phyloP scores from a whole-genome alignment of 2,329 filamentous ascomycete species.

The Lizonia empirigonia region DNA sequence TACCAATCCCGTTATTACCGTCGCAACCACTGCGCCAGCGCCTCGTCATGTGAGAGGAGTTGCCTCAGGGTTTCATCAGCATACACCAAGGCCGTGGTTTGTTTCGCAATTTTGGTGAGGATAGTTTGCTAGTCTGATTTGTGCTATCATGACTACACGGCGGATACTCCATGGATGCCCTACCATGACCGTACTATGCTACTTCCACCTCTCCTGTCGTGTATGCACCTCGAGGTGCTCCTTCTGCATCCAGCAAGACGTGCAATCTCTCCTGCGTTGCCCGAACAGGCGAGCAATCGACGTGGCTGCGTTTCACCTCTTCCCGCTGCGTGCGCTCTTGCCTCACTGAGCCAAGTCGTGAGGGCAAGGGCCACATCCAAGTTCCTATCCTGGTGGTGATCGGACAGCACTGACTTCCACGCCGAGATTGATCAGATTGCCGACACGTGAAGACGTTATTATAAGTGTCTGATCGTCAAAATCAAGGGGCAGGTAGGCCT shows the following conservation, averaged over 20 bases:
- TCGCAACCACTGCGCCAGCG: conserved; percentile 22
- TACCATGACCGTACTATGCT: too few relatives aligned
- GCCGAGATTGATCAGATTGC: conserved; percentile 11
- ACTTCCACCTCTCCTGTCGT: not conserved
- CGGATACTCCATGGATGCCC: too few relatives aligned
- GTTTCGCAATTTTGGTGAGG: conserved; percentile 12
- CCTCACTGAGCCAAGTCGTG: not conserved
- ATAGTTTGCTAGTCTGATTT: too few relatives aligned
- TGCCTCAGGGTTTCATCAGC: conserved; percentile 13
- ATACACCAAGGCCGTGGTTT: not conserved
- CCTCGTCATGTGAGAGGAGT: conserved; percentile 20
- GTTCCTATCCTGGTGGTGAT: conserved; percentile 8
- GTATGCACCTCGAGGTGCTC: not conserved
- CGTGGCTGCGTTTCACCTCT: conserved; percentile 6
- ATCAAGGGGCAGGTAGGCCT: too few relatives aligned
- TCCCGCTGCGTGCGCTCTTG: not conserved
- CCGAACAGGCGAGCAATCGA: not conserved
- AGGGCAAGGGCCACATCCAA: not conserved
- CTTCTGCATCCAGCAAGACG: not conserved
- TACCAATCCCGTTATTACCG: not conserved
- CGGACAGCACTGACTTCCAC: conserved; percentile 8
- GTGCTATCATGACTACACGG: too few relatives aligned
- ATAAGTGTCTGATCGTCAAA: not conserved
- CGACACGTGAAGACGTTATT: conserved; percentile 9
- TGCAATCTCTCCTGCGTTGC: not conserved